Percentiles rank a stretch among this genome's conserved stretches.
phyloP scores from a whole-genome alignment of 2,329 filamentous ascomycete genomes.

The Lasiodiplodia gonubiensis region DNA sequence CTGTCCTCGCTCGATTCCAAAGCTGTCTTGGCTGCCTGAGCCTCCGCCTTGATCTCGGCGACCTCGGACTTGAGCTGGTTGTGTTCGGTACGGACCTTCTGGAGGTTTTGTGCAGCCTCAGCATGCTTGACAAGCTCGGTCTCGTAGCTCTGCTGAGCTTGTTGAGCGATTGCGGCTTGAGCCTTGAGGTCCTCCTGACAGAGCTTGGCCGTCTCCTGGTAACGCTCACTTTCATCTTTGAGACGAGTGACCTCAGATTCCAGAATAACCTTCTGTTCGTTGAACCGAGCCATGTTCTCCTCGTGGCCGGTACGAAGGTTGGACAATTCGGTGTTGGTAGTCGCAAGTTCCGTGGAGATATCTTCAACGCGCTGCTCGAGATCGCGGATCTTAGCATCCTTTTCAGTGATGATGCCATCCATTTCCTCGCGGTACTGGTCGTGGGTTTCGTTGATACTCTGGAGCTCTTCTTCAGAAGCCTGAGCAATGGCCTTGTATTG shows the following conservation, averaged over 20 bases:
- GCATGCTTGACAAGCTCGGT: slow-evolving; percentile 93
- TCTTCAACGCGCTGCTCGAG: slow-evolving; percentile 84
- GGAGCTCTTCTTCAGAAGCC: slow-evolving; percentile 82
- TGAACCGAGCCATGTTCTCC: slow-evolving; percentile 71
- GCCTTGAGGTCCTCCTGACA: slow-evolving; percentile 91
- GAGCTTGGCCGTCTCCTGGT: slow-evolving; percentile 78
- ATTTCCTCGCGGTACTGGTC: slow-evolving; percentile 90
- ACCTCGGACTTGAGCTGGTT: slow-evolving; percentile 82
- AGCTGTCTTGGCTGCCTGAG: slow-evolving; percentile 81
- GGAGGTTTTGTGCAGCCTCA: slow-evolving; percentile 86
- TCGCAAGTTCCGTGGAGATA: slow-evolving; percentile 78
- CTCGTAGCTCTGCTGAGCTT: slow-evolving; percentile 95
- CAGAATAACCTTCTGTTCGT: slow-evolving; percentile 81
- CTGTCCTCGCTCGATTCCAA: slow-evolving; percentile 82
- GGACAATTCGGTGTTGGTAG: slow-evolving; percentile 81
- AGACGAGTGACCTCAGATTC: slow-evolving; percentile 80
- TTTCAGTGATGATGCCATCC: slow-evolving; percentile 74
- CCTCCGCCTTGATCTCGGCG: slow-evolving; percentile 76
- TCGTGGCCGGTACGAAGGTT: slow-evolving; percentile 79
- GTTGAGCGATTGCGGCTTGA: slow-evolving; percentile 90
- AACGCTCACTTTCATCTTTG: slow-evolving; percentile 81
- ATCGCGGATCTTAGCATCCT: slow-evolving; percentile 79
- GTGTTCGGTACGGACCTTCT: slow-evolving; percentile 77
- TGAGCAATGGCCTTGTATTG: slow-evolving; percentile 90
- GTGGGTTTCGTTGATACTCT: slow-evolving; percentile 77